These are phyloP conservation scores for Auricularia auricula-judae DNA, from an alignment of 768 basidiomycete genomes.

Conservation along the genomic window DNA sequence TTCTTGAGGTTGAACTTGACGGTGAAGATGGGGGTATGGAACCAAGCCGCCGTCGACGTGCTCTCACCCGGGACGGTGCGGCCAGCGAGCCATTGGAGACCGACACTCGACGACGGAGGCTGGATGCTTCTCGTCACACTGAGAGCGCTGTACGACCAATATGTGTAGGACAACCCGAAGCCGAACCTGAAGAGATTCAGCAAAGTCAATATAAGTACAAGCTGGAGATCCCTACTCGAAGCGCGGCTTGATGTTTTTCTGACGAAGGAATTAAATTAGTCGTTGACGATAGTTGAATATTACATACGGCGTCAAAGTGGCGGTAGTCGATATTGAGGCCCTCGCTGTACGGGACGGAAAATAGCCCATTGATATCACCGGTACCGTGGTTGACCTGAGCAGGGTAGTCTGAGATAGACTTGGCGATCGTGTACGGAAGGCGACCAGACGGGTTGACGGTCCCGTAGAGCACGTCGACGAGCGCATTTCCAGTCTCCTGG, in stretches of 20 bases:
- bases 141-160: slow-evolving; percentile 59
- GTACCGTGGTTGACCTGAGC: slow-evolving; percentile 13
- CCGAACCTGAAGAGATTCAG: slow-evolving; percentile 40
- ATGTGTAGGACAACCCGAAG: slow-evolving; percentile 79
- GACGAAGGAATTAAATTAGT: not conserved
- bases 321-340: slow-evolving; percentile 17
- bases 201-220: too few relatives aligned
- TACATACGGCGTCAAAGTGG: slow-evolving; percentile 15
- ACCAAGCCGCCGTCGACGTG: slow-evolving; percentile 44
- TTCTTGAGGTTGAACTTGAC: slow-evolving; percentile 15
- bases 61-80: slow-evolving; percentile 29
- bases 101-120: slow-evolving; percentile 24
- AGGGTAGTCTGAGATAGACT: slow-evolving; percentile 22
- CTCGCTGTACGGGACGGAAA: slow-evolving; percentile 21
- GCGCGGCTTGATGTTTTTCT: slow-evolving; percentile 27
- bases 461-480: slow-evolving; percentile 30
- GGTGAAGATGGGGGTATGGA: slow-evolving; percentile 36
- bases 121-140: slow-evolving; percentile 25
- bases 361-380: slow-evolving; percentile 6
- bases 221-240: slow-evolving; percentile 28
- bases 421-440: slow-evolving; percentile 30
- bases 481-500: slow-evolving; percentile 25
- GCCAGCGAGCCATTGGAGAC: slow-evolving; percentile 8
- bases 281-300: too few relatives aligned
- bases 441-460: slow-evolving; percentile 26